Evolutionary conservation across 768 basidiomycete species (phyloP), one percentile per base, ranked within the genome.

Genomic region (Antrodiella citrinella): DNA sequence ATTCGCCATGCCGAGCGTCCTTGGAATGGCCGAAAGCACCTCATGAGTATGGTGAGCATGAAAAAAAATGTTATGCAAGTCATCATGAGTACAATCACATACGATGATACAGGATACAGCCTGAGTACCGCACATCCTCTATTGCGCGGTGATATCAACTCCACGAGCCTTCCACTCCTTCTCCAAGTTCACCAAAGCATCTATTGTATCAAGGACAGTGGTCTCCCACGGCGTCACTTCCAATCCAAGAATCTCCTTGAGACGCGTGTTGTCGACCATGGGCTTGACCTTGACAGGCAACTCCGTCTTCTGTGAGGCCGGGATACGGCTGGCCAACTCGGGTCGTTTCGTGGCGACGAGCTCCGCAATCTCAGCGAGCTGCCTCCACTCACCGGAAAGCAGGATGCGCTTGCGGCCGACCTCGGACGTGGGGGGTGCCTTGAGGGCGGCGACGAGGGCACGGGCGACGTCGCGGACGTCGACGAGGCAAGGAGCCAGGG

Each of bases 191-290:
- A 56, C 30, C 39, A 58, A 23, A 15, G 26, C 35, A 43, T 60
- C 59, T 4, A 58, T 45, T 1, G 55, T 45, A 40, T 56, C 55
- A 4, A 60, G 43, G 13, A 59, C 42, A 12, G 57, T 56, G 25
- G 49, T 41, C 21, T 46, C 12, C 54, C 54, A 58, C 2, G 48
- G 30, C 3, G 48, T 49, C 24, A 46, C 11, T 39, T 53, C 38
- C 3, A 52, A 7, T 4, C 47, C 44, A 4, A 51, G 30, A 18
- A 51, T 45, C n/a, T 51, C 50, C 26, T 24, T 51, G n/a, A 23
- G 13, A n/a, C 50, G 26, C 4, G 50, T 45, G 45, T 12, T 47
- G 45, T 51, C 50, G 4, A 51, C 24, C 19, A 4, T 26, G 26
- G 10, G 20, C 50, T 51, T 44, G n/a, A n/a, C n/a, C 21, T 10